Percentiles rank a stretch among this genome's conserved stretches.
phyloP scores from a whole-genome alignment of 1,284 basidiomycete genomes.

The Cryptococcus wingfieldii region DNA sequence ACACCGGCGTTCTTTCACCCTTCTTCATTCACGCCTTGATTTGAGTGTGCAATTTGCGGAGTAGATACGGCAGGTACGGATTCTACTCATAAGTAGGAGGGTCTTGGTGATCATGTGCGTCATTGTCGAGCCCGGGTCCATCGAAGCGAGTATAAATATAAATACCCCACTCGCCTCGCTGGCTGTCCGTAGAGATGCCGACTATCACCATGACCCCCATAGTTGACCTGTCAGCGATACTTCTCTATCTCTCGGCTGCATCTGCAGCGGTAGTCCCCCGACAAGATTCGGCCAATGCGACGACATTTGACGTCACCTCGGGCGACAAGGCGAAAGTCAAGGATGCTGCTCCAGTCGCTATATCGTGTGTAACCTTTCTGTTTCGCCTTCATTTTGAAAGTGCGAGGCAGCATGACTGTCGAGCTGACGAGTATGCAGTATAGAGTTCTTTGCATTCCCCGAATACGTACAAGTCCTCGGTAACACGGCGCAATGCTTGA shows the following conservation, averaged over 20 bases:
- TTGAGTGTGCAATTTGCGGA: neutral
- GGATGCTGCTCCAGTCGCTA: neutral
- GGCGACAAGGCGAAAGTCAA: neutral
- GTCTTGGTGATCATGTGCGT: neutral
- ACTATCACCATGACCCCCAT: neutral
- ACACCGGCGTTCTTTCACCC: neutral
- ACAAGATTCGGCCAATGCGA: neutral
- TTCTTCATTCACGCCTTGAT: too few species aligned
- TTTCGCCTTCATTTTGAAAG: neutral
- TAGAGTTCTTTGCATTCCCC: conserved; percentile 52
- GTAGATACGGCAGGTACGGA: neutral
- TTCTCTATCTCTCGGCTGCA: neutral
- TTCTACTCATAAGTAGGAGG: neutral
- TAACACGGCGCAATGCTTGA: conserved; percentile 48
- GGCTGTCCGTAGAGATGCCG: neutral
- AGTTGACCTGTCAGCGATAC: neutral
- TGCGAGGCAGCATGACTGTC: neutral
- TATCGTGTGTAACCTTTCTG: neutral
- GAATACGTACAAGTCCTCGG: conserved; percentile 45
- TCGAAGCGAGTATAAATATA: neutral
- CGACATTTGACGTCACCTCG: neutral
- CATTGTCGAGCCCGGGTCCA: neutral
- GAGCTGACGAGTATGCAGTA: conserved; percentile 12
- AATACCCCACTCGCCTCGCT: neutral
- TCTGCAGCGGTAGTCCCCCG: neutral